A percentile compares a stretch with the other conserved stretches of the same genome.
These are phyloP conservation scores for Colletotrichum godetiae DNA, from an alignment of 2,329 filamentous ascomycete species.

Conservation along the genomic window DNA sequence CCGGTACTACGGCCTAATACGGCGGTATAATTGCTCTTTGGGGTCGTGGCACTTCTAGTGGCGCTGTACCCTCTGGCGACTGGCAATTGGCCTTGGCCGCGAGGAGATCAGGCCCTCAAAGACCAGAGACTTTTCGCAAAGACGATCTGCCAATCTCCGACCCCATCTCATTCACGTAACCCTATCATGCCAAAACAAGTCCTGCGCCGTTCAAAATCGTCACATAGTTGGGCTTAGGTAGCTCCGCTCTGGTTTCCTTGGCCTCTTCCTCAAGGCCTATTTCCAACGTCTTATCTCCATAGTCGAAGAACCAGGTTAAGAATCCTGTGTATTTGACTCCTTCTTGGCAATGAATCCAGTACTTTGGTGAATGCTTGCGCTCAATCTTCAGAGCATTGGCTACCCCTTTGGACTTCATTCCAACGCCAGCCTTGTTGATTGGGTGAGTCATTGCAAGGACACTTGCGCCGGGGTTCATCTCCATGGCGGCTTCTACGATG, in stretches of 20 bases:
- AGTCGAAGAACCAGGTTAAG: not conserved
- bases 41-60: no score
- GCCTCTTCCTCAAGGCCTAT: constrained; percentile 1
- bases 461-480: not conserved
- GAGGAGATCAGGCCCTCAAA: no score
- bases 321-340: not conserved
- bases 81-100: no score
- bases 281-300: not conserved
- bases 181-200: not conserved
- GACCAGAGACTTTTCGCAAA: no score
- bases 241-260: not conserved
- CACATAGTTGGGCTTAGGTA: not conserved
- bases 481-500: not conserved
- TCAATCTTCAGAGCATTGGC: not conserved
- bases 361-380: not conserved
- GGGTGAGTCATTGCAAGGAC: constrained; percentile 13
- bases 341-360: constrained; percentile 3
- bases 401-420: not conserved
- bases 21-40: no score
- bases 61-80: no score
- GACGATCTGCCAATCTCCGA: no score
- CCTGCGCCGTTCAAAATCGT: not conserved
- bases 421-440: not conserved
- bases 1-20: no score
- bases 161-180: not conserved